phyloP scores from a whole-genome alignment of 2,329 filamentous ascomycete genomes.

The Monilinia vaccinii-corymbosi region DNA sequence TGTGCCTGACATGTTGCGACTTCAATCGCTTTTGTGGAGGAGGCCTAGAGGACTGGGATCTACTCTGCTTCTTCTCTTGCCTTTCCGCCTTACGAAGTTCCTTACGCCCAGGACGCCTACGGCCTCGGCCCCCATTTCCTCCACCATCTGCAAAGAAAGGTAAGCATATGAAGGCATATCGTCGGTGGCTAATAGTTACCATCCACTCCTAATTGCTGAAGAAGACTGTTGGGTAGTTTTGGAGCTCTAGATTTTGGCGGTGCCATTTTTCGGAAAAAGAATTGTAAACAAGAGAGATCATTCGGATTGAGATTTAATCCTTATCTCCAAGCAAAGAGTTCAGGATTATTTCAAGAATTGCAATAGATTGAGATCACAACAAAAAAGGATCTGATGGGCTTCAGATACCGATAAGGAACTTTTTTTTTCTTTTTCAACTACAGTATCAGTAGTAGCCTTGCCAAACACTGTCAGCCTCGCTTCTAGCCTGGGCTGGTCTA shows the following conservation, averaged over 20 bases:
- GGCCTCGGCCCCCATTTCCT: constrained; percentile 15
- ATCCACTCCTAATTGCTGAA: constrained; percentile 36
- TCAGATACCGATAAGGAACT: constrained; percentile 3
- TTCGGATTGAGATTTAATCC: not conserved
- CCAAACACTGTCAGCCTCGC: constrained; percentile 1
- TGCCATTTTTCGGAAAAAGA: constrained; percentile 16
- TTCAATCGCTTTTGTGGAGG: constrained; percentile 24
- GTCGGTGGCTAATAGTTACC: constrained; percentile 16
- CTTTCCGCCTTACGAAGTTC: constrained; percentile 28
- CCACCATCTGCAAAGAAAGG: not conserved
- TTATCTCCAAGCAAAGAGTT: not conserved
- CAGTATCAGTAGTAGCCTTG: not conserved
- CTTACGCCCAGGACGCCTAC: constrained; percentile 25
- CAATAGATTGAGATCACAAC: not conserved
- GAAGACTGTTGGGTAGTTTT: constrained; percentile 35
- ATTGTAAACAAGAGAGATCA: not conserved
- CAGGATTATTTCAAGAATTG: not conserved
- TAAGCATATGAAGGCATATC: constrained; percentile 3
- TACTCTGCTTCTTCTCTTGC: constrained; percentile 23
- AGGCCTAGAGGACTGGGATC: constrained; percentile 17
- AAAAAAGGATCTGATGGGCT: not conserved
- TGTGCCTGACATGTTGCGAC: constrained; percentile 12
- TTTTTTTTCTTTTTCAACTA: not conserved
- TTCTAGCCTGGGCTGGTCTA: not conserved
- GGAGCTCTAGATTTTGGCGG: constrained; percentile 31